Evolutionary conservation across 768 basidiomycete species (phyloP).

Genomic region (Mycena epipterygia): DNA sequence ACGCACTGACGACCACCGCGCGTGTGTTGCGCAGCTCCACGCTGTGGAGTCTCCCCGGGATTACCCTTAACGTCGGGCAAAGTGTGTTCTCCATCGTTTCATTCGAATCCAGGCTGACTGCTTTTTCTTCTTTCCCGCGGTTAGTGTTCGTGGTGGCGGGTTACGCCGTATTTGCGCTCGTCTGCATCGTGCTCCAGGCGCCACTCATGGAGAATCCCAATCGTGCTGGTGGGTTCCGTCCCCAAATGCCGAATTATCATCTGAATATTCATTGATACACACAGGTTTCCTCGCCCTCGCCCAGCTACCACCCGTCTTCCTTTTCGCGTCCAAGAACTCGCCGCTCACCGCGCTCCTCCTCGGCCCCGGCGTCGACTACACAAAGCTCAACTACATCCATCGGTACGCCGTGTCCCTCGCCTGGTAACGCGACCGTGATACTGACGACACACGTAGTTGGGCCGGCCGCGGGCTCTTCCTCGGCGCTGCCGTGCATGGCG

Average conservation of each 20-base stretch:
- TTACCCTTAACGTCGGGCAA: constrained; percentile 70
- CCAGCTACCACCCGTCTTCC: constrained; percentile 61
- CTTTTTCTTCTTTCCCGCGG: constrained; percentile 11
- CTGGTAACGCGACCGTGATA: constrained; percentile 56
- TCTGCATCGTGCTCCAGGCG: constrained; percentile 73
- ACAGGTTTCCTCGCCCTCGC: constrained; percentile 62
- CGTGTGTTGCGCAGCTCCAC: constrained; percentile 1
- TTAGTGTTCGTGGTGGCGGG: constrained; percentile 61
- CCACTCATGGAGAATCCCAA: too few relatives aligned
- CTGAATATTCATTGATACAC: constrained; percentile 69
- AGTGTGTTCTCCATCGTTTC: constrained; percentile 51
- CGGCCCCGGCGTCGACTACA: constrained; percentile 76
- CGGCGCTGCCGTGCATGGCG: constrained; percentile 65
- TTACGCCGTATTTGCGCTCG: constrained; percentile 69
- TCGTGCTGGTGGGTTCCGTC: too few relatives aligned
- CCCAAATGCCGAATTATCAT: too few relatives aligned
- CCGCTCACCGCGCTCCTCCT: constrained; percentile 63
- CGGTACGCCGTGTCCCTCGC: constrained; percentile 72
- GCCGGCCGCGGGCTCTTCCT: constrained; percentile 70
- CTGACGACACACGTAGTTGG: constrained; percentile 79
- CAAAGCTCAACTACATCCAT: constrained; percentile 78
- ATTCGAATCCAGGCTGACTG: not conserved
- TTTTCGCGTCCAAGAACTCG: constrained; percentile 66
- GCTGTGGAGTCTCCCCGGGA: constrained; percentile 49
- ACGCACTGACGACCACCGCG: not conserved